Base-by-base conservation (phyloP, 225 moss, liverwort and hornwort species). In the Neckera pumila region DNA sequence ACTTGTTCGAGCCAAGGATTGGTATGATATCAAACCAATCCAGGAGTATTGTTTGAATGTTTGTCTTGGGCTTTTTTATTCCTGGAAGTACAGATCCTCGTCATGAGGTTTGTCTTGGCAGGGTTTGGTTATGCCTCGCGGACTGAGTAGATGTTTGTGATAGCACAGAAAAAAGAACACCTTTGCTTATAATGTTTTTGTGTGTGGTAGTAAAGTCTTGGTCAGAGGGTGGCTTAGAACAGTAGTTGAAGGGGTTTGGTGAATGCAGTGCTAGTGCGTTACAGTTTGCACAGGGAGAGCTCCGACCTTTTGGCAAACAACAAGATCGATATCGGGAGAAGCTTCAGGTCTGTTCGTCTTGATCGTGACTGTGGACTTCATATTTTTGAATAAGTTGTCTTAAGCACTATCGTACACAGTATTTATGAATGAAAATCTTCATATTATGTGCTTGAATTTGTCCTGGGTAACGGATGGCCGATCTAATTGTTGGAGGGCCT, bases 1-100 rank as follows among this genome's bases (percentile, higher is more conserved):
- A 88, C 96, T 98, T 88, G 95, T 98, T 70, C 98, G 98, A 84
- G 93, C 94, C 53, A 98, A 96, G 81, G 92, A 96, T 91, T 98
- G 98, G 98, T 98, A 93, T 61, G 90, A 63, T 27, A n/a, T 85
- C 58, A 43, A 33, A 47, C 15, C 8, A 63, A 56, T 77, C 9
- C 49, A 56, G 63, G 62, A 58, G 30, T 64, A 38, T 10, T 66
- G 28, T 88, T 31, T 5, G 30, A 63, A 26, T 82, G 16, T 71
- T 66, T 82, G 14, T 56, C 16, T 84, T 71, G 14, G 65, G 26
- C 51, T 8, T 61, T 38, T 8, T 53, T 45, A 17, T 70, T 80
- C 12, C 43, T 86, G 26, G 60, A 65, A 69, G 42, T 82, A 19
- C 33, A 86, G 26, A 54, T 80, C 45, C 67, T 90, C 26, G 83